These are phyloP conservation scores for Daldinia concentrica DNA, from an alignment of 495 filamentous ascomycete species.

Conservation along the genomic window DNA sequence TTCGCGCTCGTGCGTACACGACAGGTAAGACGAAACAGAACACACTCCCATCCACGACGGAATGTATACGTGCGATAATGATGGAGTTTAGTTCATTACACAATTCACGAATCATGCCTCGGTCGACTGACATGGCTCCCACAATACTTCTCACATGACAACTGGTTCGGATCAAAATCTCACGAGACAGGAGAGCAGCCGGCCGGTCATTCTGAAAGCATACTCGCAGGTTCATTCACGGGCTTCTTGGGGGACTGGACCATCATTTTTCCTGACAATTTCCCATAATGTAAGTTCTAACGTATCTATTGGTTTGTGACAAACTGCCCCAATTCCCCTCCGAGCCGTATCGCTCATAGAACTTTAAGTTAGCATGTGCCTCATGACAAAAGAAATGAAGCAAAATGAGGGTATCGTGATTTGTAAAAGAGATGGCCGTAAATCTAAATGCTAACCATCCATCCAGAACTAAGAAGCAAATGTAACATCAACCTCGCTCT, in stretches of 20 bases:
- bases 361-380: background rate
- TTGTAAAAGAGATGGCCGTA: slow-evolving; percentile 1
- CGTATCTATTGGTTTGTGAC: background rate
- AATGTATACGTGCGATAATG: slow-evolving; percentile 1
- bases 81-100: background rate
- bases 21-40: background rate
- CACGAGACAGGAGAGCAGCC: slow-evolving; percentile 15
- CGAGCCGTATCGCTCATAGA: background rate
- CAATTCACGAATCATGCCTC: slow-evolving; percentile 6
- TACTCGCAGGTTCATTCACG: background rate
- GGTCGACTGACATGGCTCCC: background rate
- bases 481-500: slow-evolving; percentile 1
- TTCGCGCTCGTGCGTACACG: background rate
- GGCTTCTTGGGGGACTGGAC: background rate
- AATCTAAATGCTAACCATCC: slow-evolving; percentile 7
- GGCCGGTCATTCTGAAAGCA: background rate
- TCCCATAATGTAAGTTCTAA: background rate
- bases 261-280: background rate
- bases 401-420: slow-evolving; percentile 31
- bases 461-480: slow-evolving; percentile 4
- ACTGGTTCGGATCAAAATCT: slow-evolving; percentile 2
- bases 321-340: slow-evolving; percentile 11
- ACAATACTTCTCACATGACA: slow-evolving; percentile 12
- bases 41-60: background rate
- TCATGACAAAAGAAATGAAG: slow-evolving; percentile 14